Evolutionary conservation across 345 rosid genomes (phyloP), one percentile per base, ranked within the genome.

Genomic region (Cardiospermum halicacabum): DNA sequence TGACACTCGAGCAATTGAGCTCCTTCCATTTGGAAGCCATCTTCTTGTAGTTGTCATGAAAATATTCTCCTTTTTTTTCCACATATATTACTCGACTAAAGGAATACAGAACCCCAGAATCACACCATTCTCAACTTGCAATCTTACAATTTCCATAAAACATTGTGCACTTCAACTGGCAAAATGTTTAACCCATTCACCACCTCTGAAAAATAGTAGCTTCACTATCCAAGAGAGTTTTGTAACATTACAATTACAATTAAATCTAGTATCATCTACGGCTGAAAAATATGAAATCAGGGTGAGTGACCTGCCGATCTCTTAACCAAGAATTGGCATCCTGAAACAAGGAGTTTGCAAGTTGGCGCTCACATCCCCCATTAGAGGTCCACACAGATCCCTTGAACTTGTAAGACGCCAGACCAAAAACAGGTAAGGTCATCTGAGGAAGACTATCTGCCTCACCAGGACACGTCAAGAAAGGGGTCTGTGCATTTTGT

Each of bases 321-420:
- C 80, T 66, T 62, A 94, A 73, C 97, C 88, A 81, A 48, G 68
- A 70, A 56, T 84, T 86, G 4, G 96, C 99, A 25, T 72, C 86
- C 75, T 64, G 83, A 64, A 71, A 62, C 54, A 94, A 85, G 34
- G 77, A 77, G 67, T 72, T 79, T 0, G 74, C 74, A 39, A 84
- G 74, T 62, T 67, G 85, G 48, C 64, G 58, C 22, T 85, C 95
- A 24, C 65, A 59, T 11, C 74, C 80, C n/a, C 78, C 83, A 24
- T 62, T 80, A 21, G 80, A 82, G 45, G 82, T 89, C 96, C 99
- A 89, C 67, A 91, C 76, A 24, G 96, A 82, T 24, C 86, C 89
- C 80, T 80, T 82, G 67, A 88, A 79, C 79, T 89, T 94, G 71
- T 89, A 89, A 22, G 92, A 81, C 36, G 96, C 96, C 22, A 94